A percentile compares a stretch with the other conserved stretches of the same genome.
Conservation (phyloP, 2,329 filamentous ascomycete species). For the Trichoderma atrobrunneum region DNA sequence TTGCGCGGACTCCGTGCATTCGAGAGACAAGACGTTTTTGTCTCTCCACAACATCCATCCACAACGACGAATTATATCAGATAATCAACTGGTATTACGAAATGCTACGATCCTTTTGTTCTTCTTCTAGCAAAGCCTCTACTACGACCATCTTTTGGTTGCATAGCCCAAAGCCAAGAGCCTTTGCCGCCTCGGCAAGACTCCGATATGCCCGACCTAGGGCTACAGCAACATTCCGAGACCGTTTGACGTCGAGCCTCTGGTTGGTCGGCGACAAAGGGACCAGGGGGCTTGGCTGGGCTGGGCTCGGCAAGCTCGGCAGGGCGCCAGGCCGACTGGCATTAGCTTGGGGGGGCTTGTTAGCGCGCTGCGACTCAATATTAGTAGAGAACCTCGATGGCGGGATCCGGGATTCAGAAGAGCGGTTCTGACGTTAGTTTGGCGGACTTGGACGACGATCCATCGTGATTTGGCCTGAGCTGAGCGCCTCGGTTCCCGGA, state of each 20-base stretch:
- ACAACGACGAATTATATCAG: not conserved
- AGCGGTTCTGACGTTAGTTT: not conserved
- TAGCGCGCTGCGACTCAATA: not conserved
- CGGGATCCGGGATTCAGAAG: not conserved
- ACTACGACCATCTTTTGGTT: not conserved
- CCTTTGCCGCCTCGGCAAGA: not conserved
- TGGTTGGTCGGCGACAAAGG: not conserved
- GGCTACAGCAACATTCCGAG: not conserved
- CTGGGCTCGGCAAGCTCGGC: slow-evolving; percentile 13
- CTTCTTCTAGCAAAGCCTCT: not conserved
- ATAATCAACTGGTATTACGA: not conserved
- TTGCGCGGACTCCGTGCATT: not conserved
- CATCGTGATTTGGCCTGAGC: not conserved
- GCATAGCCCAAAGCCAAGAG: not conserved
- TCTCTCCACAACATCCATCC: not conserved
- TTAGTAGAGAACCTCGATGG: not conserved
- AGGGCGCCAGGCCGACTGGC: slow-evolving; percentile 3
- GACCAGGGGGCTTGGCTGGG: not conserved
- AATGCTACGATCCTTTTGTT: not conserved
- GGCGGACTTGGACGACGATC: not conserved
- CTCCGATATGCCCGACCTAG: slow-evolving; percentile 6
- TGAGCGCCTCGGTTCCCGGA: not conserved
- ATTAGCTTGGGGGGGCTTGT: not conserved
- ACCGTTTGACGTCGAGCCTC: not conserved
- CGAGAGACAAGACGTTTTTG: not conserved